Conservation (phyloP, 108 stramenopile genomes). For the Nitzschia sp. region DNA sequence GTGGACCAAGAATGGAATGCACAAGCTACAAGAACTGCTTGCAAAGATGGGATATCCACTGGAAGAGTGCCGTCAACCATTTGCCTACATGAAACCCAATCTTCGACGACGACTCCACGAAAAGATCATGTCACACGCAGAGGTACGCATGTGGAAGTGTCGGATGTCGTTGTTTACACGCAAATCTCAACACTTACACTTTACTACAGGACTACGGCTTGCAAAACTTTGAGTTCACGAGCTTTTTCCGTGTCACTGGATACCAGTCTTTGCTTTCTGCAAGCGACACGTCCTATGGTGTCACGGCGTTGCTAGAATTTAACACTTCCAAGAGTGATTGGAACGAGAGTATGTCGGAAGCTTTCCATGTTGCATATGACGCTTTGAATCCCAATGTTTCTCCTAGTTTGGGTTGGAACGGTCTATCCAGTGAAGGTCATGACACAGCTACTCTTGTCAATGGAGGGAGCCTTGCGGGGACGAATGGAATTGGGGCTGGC, state of each 20-base stretch:
- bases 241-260: conserved; percentile 82
- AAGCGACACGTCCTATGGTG: conserved; percentile 79
- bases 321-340: conserved; percentile 30
- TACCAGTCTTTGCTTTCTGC: conserved; percentile 78
- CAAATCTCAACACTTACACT: too few species aligned
- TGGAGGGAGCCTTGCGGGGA: conserved; percentile 70
- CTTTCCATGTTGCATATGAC: conserved; percentile 82
- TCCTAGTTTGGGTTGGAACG: conserved; percentile 33
- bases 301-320: conserved; percentile 82
- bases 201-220: conserved; percentile 76
- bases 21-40: conserved; percentile 69
- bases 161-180: too few species aligned
- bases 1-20: conserved; percentile 60
- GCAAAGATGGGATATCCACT: conserved; percentile 89
- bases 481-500: conserved; percentile 74
- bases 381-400: conserved; percentile 65
- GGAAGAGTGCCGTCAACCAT: conserved; percentile 77
- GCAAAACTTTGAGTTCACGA: conserved; percentile 71
- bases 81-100: conserved; percentile 72
- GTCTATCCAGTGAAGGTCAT: conserved; percentile 38
- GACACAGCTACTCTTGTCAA: conserved; percentile 73
- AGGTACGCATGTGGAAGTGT: conserved; percentile 67
- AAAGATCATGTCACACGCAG: conserved; percentile 53
- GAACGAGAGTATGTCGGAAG: conserved; percentile 45
- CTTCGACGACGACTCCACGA: conserved; percentile 64